phyloP scores from a whole-genome alignment of 139 green algal species.

The Limnomonas spitsbergensis region DNA sequence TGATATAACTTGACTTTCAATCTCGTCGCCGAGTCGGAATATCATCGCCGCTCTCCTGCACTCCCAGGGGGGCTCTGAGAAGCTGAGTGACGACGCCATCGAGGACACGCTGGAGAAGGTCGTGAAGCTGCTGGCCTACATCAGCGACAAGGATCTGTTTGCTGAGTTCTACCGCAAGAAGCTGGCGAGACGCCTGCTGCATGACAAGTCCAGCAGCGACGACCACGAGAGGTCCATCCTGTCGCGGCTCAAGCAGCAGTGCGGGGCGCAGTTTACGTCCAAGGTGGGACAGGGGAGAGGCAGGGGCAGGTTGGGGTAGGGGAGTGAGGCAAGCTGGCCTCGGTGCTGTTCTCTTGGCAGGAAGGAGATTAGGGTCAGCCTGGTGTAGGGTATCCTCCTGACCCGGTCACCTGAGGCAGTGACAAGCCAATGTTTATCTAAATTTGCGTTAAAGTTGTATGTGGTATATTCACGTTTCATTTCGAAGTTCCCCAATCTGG shows the following conservation, averaged over 20 bases:
- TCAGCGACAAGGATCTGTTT: slow-evolving; percentile 75
- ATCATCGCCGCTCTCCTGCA: too few species aligned
- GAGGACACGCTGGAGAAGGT: slow-evolving; percentile 96
- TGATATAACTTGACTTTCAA: too few species aligned
- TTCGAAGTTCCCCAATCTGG: too few species aligned
- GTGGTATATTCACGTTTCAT: too few species aligned
- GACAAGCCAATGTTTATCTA: too few species aligned
- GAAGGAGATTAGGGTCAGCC: too few species aligned
- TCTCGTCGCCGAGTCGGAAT: too few species aligned
- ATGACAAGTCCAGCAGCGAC: slow-evolving; percentile 80
- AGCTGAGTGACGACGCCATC: slow-evolving; percentile 73
- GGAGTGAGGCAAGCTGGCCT: not conserved
- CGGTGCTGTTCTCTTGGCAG: too few species aligned
- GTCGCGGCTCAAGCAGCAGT: slow-evolving; percentile 97
- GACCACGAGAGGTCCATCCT: slow-evolving; percentile 95
- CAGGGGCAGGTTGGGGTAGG: too few species aligned
- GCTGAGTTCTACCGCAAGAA: slow-evolving; percentile 97
- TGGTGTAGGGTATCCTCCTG: too few species aligned
- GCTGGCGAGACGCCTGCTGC: slow-evolving; percentile 76
- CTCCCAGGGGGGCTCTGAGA: slow-evolving; percentile 79
- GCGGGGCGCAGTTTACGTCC: slow-evolving; percentile 90
- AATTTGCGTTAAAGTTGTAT: too few species aligned
- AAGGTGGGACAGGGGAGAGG: slow-evolving; percentile 51
- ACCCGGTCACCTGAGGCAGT: too few species aligned
- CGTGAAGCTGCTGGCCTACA: slow-evolving; percentile 95